Base-by-base conservation (phyloP, 2,329 filamentous ascomycete species). In the Verticillium albo-atrum region DNA sequence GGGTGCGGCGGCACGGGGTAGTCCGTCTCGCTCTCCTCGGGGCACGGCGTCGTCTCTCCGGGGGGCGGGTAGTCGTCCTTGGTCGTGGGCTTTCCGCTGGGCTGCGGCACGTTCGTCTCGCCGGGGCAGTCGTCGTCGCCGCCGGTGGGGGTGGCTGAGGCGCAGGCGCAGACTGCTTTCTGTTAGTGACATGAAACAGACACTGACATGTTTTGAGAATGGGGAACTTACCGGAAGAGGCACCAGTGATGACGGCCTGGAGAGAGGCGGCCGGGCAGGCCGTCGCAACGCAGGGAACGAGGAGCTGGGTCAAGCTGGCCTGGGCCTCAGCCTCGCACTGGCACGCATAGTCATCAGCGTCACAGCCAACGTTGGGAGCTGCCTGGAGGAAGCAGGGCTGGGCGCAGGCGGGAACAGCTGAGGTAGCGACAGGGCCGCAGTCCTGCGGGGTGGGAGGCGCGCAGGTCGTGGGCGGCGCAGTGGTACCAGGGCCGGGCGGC, bases 271-370 rank as follows among this genome's bases (percentile, higher is more conserved):
- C 51, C 1, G 63, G 64, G 42, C 70, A 72, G 3, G 65, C 67
- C 1, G 65, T 69, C 2, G 64, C 63, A 2, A 72, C 68, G 54
- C 70, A 72, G 10, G 70, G 69, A 15, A 68, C 62, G 30, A 71
- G 62, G 26, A 67, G 60, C 34, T 61, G 54, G 3, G 67, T 67
- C 2, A 72, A 59, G 12, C 61, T 63, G 26, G 61, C 59, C 53
- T 67, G 65, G 9, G 66, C 65, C 6, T 64, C 65, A 14, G 64
- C 57, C 17, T 66, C 57, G 56, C 69, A 72, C 27, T 71, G 68
- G 25, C 69, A 72, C 9, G 62, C 63, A 42, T 66, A 71, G 61
- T 71, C 70, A 26, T 58, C 35, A 23, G 64, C 60, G 26, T 59
- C 65, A 57, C 70, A 72, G 34, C 66, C 68, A 15, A 72, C 64